Evolutionary conservation across 768 basidiomycete species (phyloP), one percentile per base, ranked within the genome.

Genomic region (Naganishia onofrii): DNA sequence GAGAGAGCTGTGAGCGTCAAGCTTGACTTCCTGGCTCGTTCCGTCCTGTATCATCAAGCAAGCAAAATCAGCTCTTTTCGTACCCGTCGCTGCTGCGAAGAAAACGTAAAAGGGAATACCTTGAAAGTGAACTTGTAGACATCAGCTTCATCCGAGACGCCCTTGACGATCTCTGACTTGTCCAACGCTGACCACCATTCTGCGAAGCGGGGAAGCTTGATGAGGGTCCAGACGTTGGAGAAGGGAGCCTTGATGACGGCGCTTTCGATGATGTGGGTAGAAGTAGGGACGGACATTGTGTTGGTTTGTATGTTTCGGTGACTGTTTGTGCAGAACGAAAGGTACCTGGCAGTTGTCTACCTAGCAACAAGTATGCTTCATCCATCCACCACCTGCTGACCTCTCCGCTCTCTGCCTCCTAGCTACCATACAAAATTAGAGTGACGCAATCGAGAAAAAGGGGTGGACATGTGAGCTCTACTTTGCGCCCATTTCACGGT

Each of bases 1-100:
- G 69, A 79, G 63, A 13, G 73, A 66, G 1, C 71, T 71, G 74
- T 76, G 75, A 68, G 76, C 79, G 69, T 80, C 79, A 70, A 75
- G 75, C 77, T 78, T 80, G 76, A 78, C 63, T 21, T 72, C 70
- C 51, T 78, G 71, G 29, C 53, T 64, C 21, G 76, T 78, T 29
- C 75, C 75, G 51, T 79, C 77, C 73, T 74, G 58, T 36, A 21
- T 19, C 31, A 26, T 15, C 15, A n/a, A 7, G 9, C 1, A 23
- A n/a, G n/a, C n/a, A n/a, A n/a, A n/a, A 21, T 23, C 13, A 60
- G 32, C 55, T 21, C 23, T 42, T n/a, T n/a, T 15, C 15, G 42
- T 42, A 42, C 42, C 15, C 42, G 42, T 42, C 42, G 9, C n/a
- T n/a, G n/a, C n/a, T 42, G 42, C 42, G 29, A 26, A 52, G 29